Conservation (phyloP, 2,329 filamentous ascomycete genomes). For the Pseudogymnoascus sp. region DNA sequence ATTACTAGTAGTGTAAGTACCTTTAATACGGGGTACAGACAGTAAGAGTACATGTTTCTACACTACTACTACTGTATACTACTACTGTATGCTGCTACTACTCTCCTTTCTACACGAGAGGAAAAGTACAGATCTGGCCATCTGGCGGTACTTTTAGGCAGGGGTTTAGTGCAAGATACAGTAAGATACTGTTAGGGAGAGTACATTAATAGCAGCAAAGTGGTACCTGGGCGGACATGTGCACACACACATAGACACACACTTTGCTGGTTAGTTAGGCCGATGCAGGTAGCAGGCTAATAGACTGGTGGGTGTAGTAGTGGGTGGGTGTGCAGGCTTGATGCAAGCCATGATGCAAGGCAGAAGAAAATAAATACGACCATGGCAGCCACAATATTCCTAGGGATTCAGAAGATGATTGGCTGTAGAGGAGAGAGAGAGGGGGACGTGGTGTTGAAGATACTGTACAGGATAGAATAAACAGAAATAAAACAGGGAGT, state of each 20-base stretch:
- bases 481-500: not conserved
- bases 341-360: not conserved
- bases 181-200: not conserved
- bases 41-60: not conserved
- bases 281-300: no score
- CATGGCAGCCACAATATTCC: not conserved
- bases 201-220: not conserved
- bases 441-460: not conserved
- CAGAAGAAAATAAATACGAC: not conserved
- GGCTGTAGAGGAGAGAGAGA: not conserved
- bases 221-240: not conserved
- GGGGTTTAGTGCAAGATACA: not conserved
- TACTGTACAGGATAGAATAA: not conserved
- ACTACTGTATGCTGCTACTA: not conserved
- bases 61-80: no score
- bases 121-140: not conserved
- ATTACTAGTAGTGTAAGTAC: not conserved
- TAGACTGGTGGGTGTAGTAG: no score
- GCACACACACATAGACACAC: not conserved
- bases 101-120: not conserved
- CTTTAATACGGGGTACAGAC: not conserved
- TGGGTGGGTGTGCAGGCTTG: not conserved
- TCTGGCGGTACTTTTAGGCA: not conserved
- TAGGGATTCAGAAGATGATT: not conserved
- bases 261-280: not conserved